A percentile compares a stretch with the other conserved stretches of the same genome.
These are phyloP conservation scores for Auricularia sp. DNA, from an alignment of 768 basidiomycete species.

Conservation along the genomic window DNA sequence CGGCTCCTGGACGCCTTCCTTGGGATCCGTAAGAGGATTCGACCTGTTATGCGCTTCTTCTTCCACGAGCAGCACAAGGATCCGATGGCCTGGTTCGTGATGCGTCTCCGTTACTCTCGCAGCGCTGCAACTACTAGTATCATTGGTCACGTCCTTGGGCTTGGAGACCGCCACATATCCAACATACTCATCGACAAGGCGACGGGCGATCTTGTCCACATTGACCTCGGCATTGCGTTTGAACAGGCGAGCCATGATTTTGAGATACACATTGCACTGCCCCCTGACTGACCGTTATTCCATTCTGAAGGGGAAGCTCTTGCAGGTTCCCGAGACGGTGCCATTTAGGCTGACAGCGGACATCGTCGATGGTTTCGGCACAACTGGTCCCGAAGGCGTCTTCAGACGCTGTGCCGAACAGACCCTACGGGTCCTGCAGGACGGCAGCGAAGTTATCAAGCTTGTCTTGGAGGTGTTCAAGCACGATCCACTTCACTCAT, in stretches of 20 bases:
- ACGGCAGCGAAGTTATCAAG: conserved; percentile 78
- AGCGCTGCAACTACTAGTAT: conserved; percentile 92
- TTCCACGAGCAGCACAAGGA: conserved; percentile 85
- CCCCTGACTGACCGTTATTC: conserved; percentile 3
- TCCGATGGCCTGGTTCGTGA: conserved; percentile 86
- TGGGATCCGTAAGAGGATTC: conserved; percentile 37
- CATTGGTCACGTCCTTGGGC: conserved; percentile 82
- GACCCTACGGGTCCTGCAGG: conserved; percentile 81
- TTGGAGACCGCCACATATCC: conserved; percentile 85
- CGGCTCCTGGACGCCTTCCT: conserved; percentile 22
- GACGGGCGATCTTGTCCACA: conserved; percentile 86
- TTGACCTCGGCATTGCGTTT: conserved; percentile 94
- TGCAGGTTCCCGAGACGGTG: conserved; percentile 75
- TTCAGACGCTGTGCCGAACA: conserved; percentile 94
- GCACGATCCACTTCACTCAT: conserved; percentile 91
- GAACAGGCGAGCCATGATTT: conserved; percentile 55
- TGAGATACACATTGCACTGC: neutral
- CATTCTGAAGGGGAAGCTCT: conserved; percentile 55
- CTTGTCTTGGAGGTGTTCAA: conserved; percentile 96
- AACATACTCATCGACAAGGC: conserved; percentile 84
- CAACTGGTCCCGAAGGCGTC: conserved; percentile 81
- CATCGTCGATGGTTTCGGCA: conserved; percentile 89
- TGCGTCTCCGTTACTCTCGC: conserved; percentile 80
- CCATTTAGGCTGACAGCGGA: conserved; percentile 94
- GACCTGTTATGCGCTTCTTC: conserved; percentile 88